phyloP scores from a whole-genome alignment of 1,139 yeast genomes.

The Protomyces gravidus region DNA sequence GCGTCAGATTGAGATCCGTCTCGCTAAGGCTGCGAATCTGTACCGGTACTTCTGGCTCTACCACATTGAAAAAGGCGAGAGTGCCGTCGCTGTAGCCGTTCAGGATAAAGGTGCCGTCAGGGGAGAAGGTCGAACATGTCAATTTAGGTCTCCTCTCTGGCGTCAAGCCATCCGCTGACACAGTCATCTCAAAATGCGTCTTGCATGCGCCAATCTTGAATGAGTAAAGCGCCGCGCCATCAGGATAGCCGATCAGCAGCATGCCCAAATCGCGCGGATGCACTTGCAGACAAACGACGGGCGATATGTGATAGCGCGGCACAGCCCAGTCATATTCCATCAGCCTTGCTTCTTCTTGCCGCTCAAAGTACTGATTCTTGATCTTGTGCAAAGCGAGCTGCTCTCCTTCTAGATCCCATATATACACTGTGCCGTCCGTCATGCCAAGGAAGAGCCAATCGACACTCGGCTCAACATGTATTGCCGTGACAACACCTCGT shows the following conservation, averaged over 20 bases:
- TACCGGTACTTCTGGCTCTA: slow-evolving; percentile 60
- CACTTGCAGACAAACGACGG: slow-evolving; percentile 64
- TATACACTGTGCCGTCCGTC: slow-evolving; percentile 65
- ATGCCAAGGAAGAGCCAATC: slow-evolving; percentile 85
- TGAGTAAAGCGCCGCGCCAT: slow-evolving; percentile 66
- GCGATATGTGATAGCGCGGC: slow-evolving; percentile 41
- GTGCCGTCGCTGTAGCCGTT: slow-evolving; percentile 79
- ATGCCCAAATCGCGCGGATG: slow-evolving; percentile 89
- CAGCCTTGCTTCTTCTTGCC: slow-evolving; percentile 29
- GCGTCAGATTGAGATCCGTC: slow-evolving; percentile 57
- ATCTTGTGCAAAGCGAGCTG: slow-evolving; percentile 54
- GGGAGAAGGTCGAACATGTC: slow-evolving; percentile 73
- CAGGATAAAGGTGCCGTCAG: slow-evolving; percentile 80
- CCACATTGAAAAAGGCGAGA: slow-evolving; percentile 86
- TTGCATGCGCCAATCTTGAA: slow-evolving; percentile 57
- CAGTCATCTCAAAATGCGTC: slow-evolving; percentile 54
- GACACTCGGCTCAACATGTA: slow-evolving; percentile 75
- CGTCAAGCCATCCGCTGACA: slow-evolving; percentile 60
- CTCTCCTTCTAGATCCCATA: slow-evolving; percentile 83
- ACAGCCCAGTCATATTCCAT: slow-evolving; percentile 35
- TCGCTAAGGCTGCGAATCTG: slow-evolving; percentile 72
- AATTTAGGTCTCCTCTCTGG: slow-evolving; percentile 50
- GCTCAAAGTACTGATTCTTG: slow-evolving; percentile 64
- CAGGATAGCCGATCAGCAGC: slow-evolving; percentile 66
- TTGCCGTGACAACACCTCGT: slow-evolving; percentile 62